A percentile compares a stretch with the other conserved stretches of the same genome.
phyloP scores from a whole-genome alignment of 1,284 basidiomycete genomes.

The Ustilago trichophora region DNA sequence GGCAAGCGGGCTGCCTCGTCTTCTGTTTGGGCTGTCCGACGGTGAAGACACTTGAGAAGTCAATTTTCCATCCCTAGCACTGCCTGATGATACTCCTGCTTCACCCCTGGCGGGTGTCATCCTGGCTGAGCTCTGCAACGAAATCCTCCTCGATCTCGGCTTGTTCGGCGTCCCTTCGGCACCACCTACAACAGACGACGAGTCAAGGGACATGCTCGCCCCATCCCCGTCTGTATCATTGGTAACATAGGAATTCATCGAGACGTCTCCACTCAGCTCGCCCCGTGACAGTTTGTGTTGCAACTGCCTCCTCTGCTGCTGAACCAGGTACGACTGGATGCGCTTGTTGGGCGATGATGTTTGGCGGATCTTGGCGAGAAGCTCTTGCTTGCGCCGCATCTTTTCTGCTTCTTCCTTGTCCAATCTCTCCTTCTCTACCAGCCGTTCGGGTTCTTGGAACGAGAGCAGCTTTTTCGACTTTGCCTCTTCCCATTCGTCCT shows the following conservation, averaged over 20 bases:
- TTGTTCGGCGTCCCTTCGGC: constrained; percentile 17
- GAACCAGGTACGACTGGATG: constrained; percentile 26
- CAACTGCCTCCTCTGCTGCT: constrained; percentile 12
- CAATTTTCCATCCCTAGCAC: constrained; percentile 1
- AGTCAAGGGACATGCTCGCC: constrained; percentile 29
- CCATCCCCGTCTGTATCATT: constrained; percentile 14
- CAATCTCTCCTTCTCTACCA: constrained; percentile 28
- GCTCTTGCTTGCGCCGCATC: constrained; percentile 36
- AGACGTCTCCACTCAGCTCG: constrained; percentile 24
- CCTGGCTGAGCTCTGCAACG: constrained; percentile 18
- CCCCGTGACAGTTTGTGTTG: constrained; percentile 17
- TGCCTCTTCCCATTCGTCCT: constrained; percentile 58
- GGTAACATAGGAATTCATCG: constrained; percentile 15
- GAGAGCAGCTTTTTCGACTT: constrained; percentile 51
- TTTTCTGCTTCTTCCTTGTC: constrained; percentile 39
- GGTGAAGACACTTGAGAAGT: constrained; percentile 11
- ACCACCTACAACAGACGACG: constrained; percentile 2
- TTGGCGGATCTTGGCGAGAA: constrained; percentile 45
- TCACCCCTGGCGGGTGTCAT: constrained; percentile 11
- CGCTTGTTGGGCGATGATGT: constrained; percentile 38
- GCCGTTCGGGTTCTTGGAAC: constrained; percentile 52
- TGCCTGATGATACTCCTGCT: background rate
- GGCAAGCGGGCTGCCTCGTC: constrained; percentile 21
- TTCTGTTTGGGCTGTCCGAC: constrained; percentile 22
- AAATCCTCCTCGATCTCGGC: constrained; percentile 27